Base-by-base conservation (phyloP, 139 green algal species). In the Ettlia oleoabundans region DNA sequence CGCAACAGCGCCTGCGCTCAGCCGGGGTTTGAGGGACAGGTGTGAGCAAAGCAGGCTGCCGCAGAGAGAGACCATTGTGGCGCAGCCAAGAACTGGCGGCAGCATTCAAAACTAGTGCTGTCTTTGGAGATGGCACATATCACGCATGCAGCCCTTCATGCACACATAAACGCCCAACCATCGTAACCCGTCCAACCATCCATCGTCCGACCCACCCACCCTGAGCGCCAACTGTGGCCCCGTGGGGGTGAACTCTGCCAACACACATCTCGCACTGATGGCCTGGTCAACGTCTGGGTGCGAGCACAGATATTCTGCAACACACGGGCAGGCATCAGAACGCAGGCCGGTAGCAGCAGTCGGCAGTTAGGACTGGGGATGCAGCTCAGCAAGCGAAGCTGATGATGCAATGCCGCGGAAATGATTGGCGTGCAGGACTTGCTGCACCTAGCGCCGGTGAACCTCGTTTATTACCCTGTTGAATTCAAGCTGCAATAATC, bases 1-100 rank as follows among this genome's bases (percentile, higher is more conserved):
- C 62, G 35, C 64, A 88, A 40, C 33, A 75, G 69, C n/a, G 65
- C 84, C 81, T 88, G 80, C 28, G 62, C 7, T 24, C 35, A 0
- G 1, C 32, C 24, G 1, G 22, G 22, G 3, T 8, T 15, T 55
- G 38, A 22, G 38, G 38, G 7, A 33, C 2, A n/a, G 1, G 38
- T 30, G 67, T 18, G 38, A 37, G 18, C 9, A 55, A 6, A 6
- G 68, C 13, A 58, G 40, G 7, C 28, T 53, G 70, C 18, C 8
- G 32, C 28, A 37, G 42, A 55, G 4, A 43, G 51, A 51, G 72
- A n/a, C n/a, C 72, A 68, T 4, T 30, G 35, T 4, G 1, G 26
- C 13, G 22, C 1, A 22, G 10, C 32, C 72, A 37, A 7, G 8
- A 40, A 24, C 26, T 62, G 26, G 66, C 10, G 38, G 38, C 3